Evolutionary conservation across 345 rosid species (phyloP).

Genomic region (Moringa oleifera): DNA sequence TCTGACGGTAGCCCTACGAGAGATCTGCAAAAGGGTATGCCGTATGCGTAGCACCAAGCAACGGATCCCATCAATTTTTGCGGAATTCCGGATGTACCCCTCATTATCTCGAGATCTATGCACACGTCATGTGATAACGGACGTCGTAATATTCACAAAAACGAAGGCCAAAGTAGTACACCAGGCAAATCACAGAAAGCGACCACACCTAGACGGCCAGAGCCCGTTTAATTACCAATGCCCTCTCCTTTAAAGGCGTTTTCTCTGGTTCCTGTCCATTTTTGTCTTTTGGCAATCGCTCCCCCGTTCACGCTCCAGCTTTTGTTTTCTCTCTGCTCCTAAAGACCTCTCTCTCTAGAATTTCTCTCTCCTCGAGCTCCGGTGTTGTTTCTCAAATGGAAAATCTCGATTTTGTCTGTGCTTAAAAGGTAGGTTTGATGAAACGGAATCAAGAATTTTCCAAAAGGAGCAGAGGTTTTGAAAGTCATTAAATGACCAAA

Average conservation of each 20-base stretch:
- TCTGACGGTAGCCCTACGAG: background rate
- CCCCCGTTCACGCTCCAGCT: constrained; percentile 3
- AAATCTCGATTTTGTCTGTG: background rate
- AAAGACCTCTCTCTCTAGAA: too few species aligned
- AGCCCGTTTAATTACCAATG: constrained; percentile 28
- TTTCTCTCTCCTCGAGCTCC: constrained; percentile 15
- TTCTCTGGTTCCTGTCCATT: constrained; percentile 24
- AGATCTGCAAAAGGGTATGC: background rate
- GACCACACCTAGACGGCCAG: background rate
- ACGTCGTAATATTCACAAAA: background rate
- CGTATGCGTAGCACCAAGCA: background rate
- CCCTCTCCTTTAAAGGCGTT: background rate
- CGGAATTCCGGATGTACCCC: constrained; percentile 21
- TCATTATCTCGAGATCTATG: background rate
- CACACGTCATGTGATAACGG: background rate
- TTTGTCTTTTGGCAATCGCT: constrained; percentile 15
- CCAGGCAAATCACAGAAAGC: background rate
- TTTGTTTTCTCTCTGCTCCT: constrained; percentile 3
- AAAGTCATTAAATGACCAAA: background rate
- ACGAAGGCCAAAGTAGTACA: background rate
- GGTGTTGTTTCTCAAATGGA: background rate
- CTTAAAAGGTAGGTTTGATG: background rate
- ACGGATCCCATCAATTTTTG: constrained; percentile 1
- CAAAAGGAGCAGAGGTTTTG: background rate
- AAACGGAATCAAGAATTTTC: background rate